phyloP scores from a whole-genome alignment of 2,329 filamentous ascomycete genomes.

The Fusarium burgessii region DNA sequence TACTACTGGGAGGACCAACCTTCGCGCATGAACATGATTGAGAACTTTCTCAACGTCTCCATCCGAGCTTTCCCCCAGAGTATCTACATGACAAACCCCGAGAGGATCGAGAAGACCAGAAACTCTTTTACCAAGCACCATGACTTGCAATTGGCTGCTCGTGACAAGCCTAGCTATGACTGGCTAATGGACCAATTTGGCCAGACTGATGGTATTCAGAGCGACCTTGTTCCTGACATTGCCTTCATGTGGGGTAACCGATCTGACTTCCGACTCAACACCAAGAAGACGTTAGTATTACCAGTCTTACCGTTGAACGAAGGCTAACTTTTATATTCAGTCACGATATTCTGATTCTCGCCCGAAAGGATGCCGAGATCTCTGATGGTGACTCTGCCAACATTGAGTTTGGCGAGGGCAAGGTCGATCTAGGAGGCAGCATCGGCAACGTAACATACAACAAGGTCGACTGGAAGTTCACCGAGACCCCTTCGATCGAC shows the following conservation, averaged over 20 bases:
- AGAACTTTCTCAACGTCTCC: conserved; percentile 39
- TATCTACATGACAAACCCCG: conserved; percentile 41
- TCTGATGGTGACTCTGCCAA: conserved; percentile 36
- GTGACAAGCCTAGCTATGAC: conserved; percentile 45
- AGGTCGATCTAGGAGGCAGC: conserved; percentile 36
- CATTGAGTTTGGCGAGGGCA: conserved; percentile 43
- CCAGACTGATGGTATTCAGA: conserved; percentile 35
- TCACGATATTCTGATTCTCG: conserved; percentile 45
- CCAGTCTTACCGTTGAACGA: neutral
- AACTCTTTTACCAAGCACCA: conserved; percentile 39
- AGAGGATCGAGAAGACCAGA: conserved; percentile 38
- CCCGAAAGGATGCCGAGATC: conserved; percentile 44
- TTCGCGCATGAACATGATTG: conserved; percentile 48
- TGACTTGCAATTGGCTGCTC: conserved; percentile 44
- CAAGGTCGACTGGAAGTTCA: conserved; percentile 48
- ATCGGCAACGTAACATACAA: conserved; percentile 45
- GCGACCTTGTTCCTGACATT: conserved; percentile 45
- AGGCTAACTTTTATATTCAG: conserved; percentile 29
- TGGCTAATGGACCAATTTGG: conserved; percentile 44
- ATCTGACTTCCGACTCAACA: conserved; percentile 44
- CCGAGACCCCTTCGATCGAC: conserved; percentile 42
- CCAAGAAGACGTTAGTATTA: conserved; percentile 44
- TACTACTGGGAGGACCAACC: conserved; percentile 48
- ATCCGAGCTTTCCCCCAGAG: conserved; percentile 46
- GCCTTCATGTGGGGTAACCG: conserved; percentile 48